Percentiles rank a stretch among this genome's conserved stretches.
Conservation (phyloP, 192 early-diverging fungal genomes). For the Umbelopsis isabellina region DNA sequence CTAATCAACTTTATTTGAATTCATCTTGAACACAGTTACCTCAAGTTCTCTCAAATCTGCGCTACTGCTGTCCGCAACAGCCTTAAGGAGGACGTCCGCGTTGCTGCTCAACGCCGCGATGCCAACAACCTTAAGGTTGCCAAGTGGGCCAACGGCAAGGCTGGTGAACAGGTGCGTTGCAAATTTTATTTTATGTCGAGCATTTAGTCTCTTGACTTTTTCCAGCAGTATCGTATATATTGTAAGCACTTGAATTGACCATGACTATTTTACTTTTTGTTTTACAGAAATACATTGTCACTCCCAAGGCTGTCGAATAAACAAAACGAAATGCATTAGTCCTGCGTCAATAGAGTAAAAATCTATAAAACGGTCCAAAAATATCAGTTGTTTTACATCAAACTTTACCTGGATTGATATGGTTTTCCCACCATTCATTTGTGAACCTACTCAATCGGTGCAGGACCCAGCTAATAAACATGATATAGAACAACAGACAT, state of each 20-base stretch:
- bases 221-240: too few species aligned
- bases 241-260: neutral
- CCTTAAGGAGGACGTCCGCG: slow-evolving; percentile 77
- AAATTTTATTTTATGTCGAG: neutral
- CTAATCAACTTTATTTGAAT: neutral
- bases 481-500: slow-evolving; percentile 12
- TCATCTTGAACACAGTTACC: slow-evolving; percentile 63
- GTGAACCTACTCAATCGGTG: neutral
- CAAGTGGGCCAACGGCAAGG: slow-evolving; percentile 83
- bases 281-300: slow-evolving; percentile 29
- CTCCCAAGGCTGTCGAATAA: slow-evolving; percentile 25
- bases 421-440: neutral
- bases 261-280: neutral
- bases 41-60: slow-evolving; percentile 83
- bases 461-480: slow-evolving; percentile 14
- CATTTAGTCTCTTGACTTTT: neutral
- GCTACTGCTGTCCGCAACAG: slow-evolving; percentile 80
- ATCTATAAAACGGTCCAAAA: neutral
- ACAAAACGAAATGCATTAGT: neutral
- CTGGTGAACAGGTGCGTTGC: slow-evolving; percentile 74
- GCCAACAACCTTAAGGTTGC: slow-evolving; percentile 74
- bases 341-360: neutral
- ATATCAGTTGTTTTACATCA: slow-evolving; percentile 8
- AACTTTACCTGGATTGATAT: neutral
- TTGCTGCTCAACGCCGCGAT: slow-evolving; percentile 72